phyloP scores from a whole-genome alignment of 2,329 filamentous ascomycete genomes.

The Penicillium nordicum region DNA sequence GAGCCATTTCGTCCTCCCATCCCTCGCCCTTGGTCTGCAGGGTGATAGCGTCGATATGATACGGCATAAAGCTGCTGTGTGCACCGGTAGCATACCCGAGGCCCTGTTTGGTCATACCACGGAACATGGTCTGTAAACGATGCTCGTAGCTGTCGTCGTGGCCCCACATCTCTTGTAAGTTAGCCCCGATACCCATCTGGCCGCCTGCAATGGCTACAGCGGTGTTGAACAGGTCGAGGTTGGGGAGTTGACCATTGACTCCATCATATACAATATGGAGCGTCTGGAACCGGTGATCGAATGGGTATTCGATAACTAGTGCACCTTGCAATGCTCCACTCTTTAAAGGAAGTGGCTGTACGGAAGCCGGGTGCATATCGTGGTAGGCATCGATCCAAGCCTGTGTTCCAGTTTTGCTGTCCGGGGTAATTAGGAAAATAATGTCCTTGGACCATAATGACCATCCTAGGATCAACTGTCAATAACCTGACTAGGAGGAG shows the following conservation, averaged over 20 bases:
- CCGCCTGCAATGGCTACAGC: slow-evolving; percentile 81
- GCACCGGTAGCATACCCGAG: slow-evolving; percentile 84
- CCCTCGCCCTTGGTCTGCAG: slow-evolving; percentile 85
- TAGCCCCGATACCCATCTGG: slow-evolving; percentile 85
- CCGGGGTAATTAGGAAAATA: slow-evolving; percentile 81
- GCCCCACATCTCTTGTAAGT: slow-evolving; percentile 79
- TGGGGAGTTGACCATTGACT: slow-evolving; percentile 90
- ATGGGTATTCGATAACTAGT: slow-evolving; percentile 88
- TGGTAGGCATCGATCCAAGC: slow-evolving; percentile 99
- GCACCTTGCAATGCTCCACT: slow-evolving; percentile 90
- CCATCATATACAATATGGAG: slow-evolving; percentile 93
- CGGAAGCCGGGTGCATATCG: slow-evolving; percentile 70
- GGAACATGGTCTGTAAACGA: slow-evolving; percentile 80
- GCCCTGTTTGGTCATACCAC: slow-evolving; percentile 89
- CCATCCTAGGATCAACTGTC: slow-evolving; percentile 59
- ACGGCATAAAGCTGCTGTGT: slow-evolving; percentile 94
- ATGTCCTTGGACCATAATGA: slow-evolving; percentile 99
- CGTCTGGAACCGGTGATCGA: slow-evolving; percentile 77
- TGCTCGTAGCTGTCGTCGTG: slow-evolving; percentile 75
- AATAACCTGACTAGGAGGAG: slow-evolving; percentile 5
- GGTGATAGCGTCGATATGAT: slow-evolving; percentile 94
- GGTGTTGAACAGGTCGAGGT: slow-evolving; percentile 93
- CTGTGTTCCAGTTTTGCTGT: slow-evolving; percentile 85
- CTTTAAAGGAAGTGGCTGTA: slow-evolving; percentile 79
- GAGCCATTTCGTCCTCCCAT: slow-evolving; percentile 96